Percentiles rank a stretch among this genome's conserved stretches.
Evolutionary conservation across 148 eudicot species (phyloP).

Genomic region (Chenopodium formosanum): DNA sequence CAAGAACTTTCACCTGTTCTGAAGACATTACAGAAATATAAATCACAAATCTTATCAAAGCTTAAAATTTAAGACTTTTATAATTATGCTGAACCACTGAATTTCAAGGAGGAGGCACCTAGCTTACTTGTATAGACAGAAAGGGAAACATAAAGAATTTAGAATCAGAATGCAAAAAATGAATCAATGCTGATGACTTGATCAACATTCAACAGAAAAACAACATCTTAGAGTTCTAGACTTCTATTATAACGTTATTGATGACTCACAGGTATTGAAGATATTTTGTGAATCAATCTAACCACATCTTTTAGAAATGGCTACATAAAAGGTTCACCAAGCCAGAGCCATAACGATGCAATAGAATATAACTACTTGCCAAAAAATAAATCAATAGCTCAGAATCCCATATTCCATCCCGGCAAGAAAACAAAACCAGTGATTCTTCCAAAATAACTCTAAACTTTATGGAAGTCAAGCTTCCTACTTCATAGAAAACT

Average conservation of each 20-base stretch:
- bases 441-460: neutral
- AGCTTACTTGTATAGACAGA: neutral
- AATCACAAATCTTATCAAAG: conserved; percentile 30
- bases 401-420: neutral
- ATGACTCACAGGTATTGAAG: neutral
- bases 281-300: neutral
- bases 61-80: neutral
- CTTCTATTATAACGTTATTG: neutral
- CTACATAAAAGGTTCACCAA: neutral
- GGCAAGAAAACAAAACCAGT: neutral
- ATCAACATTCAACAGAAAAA: neutral
- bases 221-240: neutral
- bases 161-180: neutral
- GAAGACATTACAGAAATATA: conserved; percentile 40
- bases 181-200: neutral
- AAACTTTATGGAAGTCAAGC: neutral
- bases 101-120: neutral
- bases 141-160: neutral
- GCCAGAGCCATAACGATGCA: neutral
- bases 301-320: no score
- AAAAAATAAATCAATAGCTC: neutral
- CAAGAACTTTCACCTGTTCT: conserved; percentile 96
- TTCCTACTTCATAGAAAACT: neutral
- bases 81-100: neutral
- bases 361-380: neutral